phyloP scores from a whole-genome alignment of 2,329 filamentous ascomycete species.

The Neonectria punicea region DNA sequence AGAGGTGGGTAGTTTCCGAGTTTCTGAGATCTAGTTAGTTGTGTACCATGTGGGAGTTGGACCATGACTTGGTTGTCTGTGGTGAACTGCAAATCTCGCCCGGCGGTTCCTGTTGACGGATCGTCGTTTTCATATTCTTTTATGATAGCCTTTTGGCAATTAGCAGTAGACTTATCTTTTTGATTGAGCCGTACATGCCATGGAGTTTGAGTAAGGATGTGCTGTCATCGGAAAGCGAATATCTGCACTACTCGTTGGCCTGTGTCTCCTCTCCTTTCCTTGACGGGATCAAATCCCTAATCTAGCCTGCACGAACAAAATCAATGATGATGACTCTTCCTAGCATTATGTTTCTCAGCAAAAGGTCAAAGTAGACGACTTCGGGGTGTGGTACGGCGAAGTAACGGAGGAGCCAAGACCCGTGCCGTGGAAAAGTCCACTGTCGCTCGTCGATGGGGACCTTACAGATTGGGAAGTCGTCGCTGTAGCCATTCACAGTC shows the following conservation, averaged over 20 bases:
- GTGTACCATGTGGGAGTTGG: no score
- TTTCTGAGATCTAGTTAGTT: no score
- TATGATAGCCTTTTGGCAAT: no score
- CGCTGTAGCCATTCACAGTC: no score
- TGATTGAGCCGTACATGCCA: neutral
- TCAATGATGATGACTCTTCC: no score
- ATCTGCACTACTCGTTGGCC: neutral
- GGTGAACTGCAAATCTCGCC: no score
- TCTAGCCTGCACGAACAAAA: neutral
- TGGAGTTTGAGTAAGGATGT: neutral
- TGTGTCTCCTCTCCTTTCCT: neutral
- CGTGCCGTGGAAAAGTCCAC: neutral
- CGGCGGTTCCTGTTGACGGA: no score
- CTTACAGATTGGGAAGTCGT: no score
- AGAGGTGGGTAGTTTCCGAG: neutral
- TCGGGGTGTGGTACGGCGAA: neutral
- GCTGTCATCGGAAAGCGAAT: neutral
- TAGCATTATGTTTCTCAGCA: neutral
- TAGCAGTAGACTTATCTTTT: no score
- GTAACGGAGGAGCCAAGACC: neutral
- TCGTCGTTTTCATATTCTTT: no score
- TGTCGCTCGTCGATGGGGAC: neutral
- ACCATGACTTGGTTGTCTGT: no score
- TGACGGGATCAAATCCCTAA: no score
- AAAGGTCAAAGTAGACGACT: neutral